These are phyloP conservation scores for Graphilbum ipis-grandicollis DNA, from an alignment of 2,329 filamentous ascomycete genomes.

Conservation along the genomic window DNA sequence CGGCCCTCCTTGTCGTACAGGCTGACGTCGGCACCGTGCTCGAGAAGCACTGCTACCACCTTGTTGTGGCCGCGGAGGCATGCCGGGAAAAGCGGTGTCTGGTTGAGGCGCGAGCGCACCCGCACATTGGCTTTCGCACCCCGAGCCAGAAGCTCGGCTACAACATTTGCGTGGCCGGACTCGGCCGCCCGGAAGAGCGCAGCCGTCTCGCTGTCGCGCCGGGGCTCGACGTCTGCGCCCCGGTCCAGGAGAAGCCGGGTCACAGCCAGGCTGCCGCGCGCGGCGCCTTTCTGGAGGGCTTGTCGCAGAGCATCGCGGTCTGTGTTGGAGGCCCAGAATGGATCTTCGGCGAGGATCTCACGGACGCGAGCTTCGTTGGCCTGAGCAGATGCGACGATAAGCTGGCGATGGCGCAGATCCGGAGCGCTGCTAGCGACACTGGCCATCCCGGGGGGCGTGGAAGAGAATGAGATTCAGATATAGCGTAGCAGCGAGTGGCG, in stretches of 20 bases:
- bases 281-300: constrained; percentile 19
- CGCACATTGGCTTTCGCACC: constrained; percentile 17
- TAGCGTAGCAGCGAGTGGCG: no score
- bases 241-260: constrained; percentile 19
- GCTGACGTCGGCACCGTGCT: constrained; percentile 16
- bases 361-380: constrained; percentile 19
- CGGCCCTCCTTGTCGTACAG: constrained; percentile 18
- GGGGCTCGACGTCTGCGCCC: constrained; percentile 19
- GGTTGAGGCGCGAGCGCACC: constrained; percentile 11
- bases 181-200: constrained; percentile 21
- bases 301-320: constrained; percentile 20
- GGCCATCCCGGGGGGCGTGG: not conserved
- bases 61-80: constrained; percentile 17
- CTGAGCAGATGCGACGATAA: constrained; percentile 19
- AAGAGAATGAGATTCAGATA: not conserved
- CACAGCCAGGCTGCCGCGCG: constrained; percentile 18
- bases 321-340: constrained; percentile 15
- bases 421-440: constrained; percentile 21
- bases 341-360: constrained; percentile 18
- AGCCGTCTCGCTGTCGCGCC: constrained; percentile 17
- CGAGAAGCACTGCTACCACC: constrained; percentile 16
- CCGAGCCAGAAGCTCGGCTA: constrained; percentile 16
- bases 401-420: constrained; percentile 18
- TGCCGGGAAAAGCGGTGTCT: constrained; percentile 20
- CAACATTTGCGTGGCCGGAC: constrained; percentile 17